phyloP scores from a whole-genome alignment of 2,329 filamentous ascomycete species.

The Ceratocystis papillata region DNA sequence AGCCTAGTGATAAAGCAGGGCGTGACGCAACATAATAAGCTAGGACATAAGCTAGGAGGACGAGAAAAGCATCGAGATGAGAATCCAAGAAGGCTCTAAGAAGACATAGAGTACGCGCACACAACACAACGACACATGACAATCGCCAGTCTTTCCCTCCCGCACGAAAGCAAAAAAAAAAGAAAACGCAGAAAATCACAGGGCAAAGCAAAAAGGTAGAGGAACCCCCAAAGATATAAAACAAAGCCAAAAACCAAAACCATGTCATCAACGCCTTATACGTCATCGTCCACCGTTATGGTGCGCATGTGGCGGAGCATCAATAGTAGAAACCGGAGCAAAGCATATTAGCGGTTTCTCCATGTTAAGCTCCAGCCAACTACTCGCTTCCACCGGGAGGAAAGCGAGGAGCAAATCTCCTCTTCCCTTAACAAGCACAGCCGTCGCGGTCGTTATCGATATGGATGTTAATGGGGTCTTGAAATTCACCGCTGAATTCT shows the following conservation, averaged over 20 bases:
- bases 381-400: not conserved
- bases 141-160: not conserved
- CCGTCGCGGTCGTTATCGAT: slow-evolving; percentile 88
- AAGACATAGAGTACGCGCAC: not conserved
- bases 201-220: slow-evolving; percentile 1
- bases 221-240: slow-evolving; percentile 1
- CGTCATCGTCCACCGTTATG: slow-evolving; percentile 7
- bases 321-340: slow-evolving; percentile 1
- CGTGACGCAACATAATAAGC: not conserved
- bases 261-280: slow-evolving; percentile 15
- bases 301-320: not conserved
- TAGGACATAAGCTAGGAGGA: not conserved
- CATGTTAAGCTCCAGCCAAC: too few species aligned
- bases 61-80: not conserved
- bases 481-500: slow-evolving; percentile 94
- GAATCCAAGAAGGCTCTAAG: not conserved
- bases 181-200: not conserved
- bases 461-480: slow-evolving; percentile 96
- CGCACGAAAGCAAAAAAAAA: not conserved
- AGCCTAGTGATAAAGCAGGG: not conserved
- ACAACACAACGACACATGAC: not conserved
- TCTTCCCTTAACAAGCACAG: slow-evolving; percentile 64
- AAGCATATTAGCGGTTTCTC: too few species aligned
- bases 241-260: slow-evolving; percentile 17
- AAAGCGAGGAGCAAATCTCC: not conserved